Evolutionary conservation across 148 eudicot genomes (phyloP).

Genomic region (Oxyria digyna): DNA sequence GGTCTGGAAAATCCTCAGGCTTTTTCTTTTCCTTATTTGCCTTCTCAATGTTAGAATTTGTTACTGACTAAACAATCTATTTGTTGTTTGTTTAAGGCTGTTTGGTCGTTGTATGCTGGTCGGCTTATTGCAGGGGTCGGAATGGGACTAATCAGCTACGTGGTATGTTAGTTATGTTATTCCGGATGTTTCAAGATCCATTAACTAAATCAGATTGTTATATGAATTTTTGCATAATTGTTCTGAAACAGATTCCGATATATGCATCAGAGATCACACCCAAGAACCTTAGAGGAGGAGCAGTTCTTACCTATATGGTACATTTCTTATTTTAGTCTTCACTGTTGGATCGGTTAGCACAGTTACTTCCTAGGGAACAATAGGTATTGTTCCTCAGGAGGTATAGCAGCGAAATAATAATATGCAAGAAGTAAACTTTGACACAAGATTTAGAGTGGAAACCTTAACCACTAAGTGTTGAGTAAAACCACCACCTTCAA

Average conservation of each 20-base stretch:
- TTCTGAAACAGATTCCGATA: slow-evolving; percentile 13
- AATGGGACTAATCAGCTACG: slow-evolving; percentile 11
- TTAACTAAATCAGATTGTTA: neutral
- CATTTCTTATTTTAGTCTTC: too few species aligned
- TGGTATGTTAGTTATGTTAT: neutral
- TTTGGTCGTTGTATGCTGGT: slow-evolving; percentile 16
- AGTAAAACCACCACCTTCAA: too few species aligned
- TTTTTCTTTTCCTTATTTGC: too few species aligned
- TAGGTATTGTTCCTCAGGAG: too few species aligned
- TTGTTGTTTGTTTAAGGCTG: neutral
- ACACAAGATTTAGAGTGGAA: too few species aligned
- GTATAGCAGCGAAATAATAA: too few species aligned
- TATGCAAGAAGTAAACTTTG: too few species aligned
- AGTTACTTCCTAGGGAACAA: too few species aligned
- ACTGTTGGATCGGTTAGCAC: too few species aligned
- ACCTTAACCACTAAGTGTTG: too few species aligned
- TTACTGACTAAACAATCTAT: neutral
- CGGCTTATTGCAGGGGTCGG: slow-evolving; percentile 21
- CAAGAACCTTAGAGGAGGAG: slow-evolving; percentile 21
- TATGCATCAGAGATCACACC: slow-evolving; percentile 26
- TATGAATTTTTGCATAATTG: neutral
- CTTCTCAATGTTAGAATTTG: neutral
- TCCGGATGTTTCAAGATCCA: neutral
- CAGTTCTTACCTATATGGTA: slow-evolving; percentile 17
- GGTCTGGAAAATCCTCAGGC: slow-evolving; percentile 7